Evolutionary conservation across 352 stramenopile species (phyloP), one percentile per base, ranked within the genome.

Genomic region (Elongisporangium prolatum): DNA sequence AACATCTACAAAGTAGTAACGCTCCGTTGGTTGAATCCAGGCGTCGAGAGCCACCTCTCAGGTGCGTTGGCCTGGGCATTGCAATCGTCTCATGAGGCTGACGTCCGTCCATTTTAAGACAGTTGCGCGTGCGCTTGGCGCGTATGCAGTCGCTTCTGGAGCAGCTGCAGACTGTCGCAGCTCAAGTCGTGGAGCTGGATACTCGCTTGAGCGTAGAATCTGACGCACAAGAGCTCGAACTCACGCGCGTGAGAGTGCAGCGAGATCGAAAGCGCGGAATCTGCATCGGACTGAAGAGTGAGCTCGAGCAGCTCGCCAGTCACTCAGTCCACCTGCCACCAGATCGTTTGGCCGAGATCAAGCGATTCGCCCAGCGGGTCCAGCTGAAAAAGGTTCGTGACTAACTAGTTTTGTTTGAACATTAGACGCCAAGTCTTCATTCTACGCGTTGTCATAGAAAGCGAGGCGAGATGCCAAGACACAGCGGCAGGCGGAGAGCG

Each of bases 311-410:
- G 21, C 62, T 63, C 55, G 60, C 67, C n/a, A 62, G 44, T 2
- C n/a, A 37, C n/a, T 65, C 57, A 20, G 61, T 64, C 10, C 34
- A 70, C 11, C 62, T 75, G 4, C 24, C 68, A 1, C 51, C 37
- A 24, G 40, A 65, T 16, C 48, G 72, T 25, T 21, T 70, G 5
- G 47, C 34, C 25, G 49, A 62, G 38, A 61, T 72, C 17, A 59
- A 62, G 24, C 40, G 37, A 0, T 75, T 70, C 66, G 58, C 68
- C 22, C 21, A 25, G 10, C 51, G 59, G 14, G 58, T 75, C 16
- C 55, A 69, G 16, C 72, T 68, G 56, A 75, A 75, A 50, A 72
- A 75, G 64, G 68, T 72, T 17, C 34, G 34, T 44, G 28, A n/a
- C n/a, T n/a, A n/a, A n/a, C n/a, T n/a, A n/a, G n/a, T n/a, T n/a